Conservation (phyloP, 108 stramenopile genomes). For the Skeletonema grethae region DNA sequence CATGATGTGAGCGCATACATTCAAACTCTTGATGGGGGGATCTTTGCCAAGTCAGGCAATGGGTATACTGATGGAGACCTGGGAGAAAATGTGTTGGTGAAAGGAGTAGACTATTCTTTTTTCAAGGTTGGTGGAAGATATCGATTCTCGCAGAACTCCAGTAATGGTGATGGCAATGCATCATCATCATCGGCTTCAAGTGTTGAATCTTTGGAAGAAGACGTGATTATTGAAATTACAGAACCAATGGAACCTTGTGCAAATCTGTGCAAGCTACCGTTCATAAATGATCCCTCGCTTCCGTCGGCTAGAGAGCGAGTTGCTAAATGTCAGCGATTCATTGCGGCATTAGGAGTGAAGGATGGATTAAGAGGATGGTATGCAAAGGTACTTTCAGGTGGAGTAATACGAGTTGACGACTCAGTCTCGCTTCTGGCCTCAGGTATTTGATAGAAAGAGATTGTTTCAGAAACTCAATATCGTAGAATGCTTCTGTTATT, state of each 20-base stretch:
- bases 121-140: conserved; percentile 54
- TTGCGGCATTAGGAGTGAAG: conserved; percentile 34
- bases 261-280: conserved; percentile 63
- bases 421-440: conserved; percentile 9
- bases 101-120: conserved; percentile 45
- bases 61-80: conserved; percentile 53
- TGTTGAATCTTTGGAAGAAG: background rate
- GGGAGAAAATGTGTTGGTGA: conserved; percentile 64
- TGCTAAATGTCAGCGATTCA: conserved; percentile 45
- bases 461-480: too few relatives aligned
- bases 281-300: conserved; percentile 43
- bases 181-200: background rate
- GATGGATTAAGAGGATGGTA: conserved; percentile 71
- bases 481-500: background rate
- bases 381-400: conserved; percentile 55
- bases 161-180: conserved; percentile 1
- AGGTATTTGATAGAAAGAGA: background rate
- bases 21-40: conserved; percentile 21
- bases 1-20: conserved; percentile 46
- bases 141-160: conserved; percentile 24
- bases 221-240: conserved; percentile 59
- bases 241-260: conserved; percentile 63
- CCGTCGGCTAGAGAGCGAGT: conserved; percentile 46
- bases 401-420: conserved; percentile 41
- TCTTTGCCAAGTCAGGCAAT: conserved; percentile 12